Conservation (phyloP, 192 early-diverging fungal species). For the Lobosporangium transversale region DNA sequence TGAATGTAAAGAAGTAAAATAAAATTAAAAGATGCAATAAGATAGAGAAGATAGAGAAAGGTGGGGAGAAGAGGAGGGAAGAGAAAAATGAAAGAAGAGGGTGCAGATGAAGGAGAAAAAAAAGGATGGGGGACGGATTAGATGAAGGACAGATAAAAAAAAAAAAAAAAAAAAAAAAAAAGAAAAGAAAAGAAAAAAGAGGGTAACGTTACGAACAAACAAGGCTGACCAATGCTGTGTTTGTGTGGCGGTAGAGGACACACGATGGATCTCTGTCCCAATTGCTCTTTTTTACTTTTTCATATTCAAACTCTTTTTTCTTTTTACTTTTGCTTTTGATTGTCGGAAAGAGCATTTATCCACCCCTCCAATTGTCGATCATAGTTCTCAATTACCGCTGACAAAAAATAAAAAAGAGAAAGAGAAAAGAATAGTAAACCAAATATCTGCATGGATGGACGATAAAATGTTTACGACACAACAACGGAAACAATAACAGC, state of each 20-base stretch:
- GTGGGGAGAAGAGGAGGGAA: neutral
- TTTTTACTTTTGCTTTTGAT: no score
- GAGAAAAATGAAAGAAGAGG: neutral
- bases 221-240: no score
- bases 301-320: no score
- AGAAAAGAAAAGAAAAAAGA: neutral
- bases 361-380: no score
- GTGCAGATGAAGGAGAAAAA: conserved; percentile 1
- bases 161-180: neutral
- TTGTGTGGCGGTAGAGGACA: no score
- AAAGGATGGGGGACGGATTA: neutral
- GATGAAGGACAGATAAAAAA: neutral
- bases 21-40: neutral
- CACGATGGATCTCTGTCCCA: no score
- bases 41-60: neutral
- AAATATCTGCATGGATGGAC: neutral
- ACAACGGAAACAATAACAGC: no score
- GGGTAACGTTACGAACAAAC: neutral
- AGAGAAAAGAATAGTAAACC: neutral
- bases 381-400: neutral
- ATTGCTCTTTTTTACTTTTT: no score
- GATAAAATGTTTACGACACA: neutral
- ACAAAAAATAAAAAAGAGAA: conserved; percentile 8
- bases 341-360: no score
- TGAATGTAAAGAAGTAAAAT: no score